Percentiles rank a stretch among this genome's conserved stretches.
phyloP scores from a whole-genome alignment of 2,329 filamentous ascomycete genomes.

The Cladosporium colombiae region DNA sequence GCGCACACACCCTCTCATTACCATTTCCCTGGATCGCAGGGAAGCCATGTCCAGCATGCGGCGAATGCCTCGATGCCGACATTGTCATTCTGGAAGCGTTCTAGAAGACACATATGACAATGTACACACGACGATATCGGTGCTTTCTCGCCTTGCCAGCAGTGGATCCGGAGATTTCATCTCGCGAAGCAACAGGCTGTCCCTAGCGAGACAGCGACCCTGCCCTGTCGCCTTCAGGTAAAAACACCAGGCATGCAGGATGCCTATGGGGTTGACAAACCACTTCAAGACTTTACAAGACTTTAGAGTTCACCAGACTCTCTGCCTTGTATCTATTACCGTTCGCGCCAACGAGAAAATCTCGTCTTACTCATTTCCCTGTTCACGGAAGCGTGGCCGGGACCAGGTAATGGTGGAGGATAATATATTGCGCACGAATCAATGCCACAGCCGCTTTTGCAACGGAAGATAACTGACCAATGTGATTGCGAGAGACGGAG shows the following conservation, averaged over 20 bases:
- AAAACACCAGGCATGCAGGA: background rate
- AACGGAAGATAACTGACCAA: background rate
- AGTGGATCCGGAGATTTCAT: slow-evolving; percentile 2
- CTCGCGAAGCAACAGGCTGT: slow-evolving; percentile 2
- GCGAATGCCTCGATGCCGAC: slow-evolving; percentile 4
- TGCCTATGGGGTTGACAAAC: background rate
- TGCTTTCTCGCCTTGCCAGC: background rate
- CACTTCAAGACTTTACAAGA: background rate
- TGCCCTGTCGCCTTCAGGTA: background rate
- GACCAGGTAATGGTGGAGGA: background rate
- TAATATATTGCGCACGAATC: background rate
- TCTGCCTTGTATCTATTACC: background rate
- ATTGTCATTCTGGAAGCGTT: slow-evolving; percentile 11
- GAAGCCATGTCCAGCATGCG: slow-evolving; percentile 10
- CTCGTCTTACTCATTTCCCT: background rate
- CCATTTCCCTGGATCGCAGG: background rate
- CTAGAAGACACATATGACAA: background rate
- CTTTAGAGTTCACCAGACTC: background rate
- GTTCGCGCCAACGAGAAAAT: background rate
- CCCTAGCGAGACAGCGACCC: slow-evolving; percentile 1
- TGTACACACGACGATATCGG: background rate
- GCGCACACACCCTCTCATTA: background rate
- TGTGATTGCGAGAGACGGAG: background rate
- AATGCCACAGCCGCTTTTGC: background rate
- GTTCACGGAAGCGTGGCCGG: background rate